These are phyloP conservation scores for Microcyclospora tardicrescens DNA, from an alignment of 2,329 filamentous ascomycete genomes.

Conservation along the genomic window DNA sequence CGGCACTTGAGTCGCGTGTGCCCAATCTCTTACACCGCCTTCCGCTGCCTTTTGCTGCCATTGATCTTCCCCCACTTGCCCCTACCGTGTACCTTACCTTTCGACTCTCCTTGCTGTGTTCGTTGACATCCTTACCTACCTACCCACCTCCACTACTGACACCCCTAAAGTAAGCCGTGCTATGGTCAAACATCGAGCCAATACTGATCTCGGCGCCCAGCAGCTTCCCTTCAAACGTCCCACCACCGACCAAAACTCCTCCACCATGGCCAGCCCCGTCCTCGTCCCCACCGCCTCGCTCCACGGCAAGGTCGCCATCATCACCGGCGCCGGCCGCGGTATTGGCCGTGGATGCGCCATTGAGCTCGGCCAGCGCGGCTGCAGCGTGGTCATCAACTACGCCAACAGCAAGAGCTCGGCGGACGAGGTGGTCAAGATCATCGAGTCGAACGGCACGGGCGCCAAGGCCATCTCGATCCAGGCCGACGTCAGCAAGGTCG, in stretches of 20 bases:
- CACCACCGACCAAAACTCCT: not conserved
- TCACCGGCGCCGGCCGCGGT: conserved; percentile 53
- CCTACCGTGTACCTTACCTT: no score
- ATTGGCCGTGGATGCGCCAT: conserved; percentile 55
- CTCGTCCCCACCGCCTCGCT: conserved; percentile 37
- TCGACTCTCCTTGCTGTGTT: no score
- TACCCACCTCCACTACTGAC: no score
- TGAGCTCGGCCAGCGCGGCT: conserved; percentile 53
- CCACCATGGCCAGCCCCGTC: conserved; percentile 14
- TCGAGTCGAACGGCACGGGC: conserved; percentile 33
- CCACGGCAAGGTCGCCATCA: conserved; percentile 43
- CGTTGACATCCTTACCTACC: no score
- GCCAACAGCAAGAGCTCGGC: conserved; percentile 40
- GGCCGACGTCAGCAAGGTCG: conserved; percentile 41
- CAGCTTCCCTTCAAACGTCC: not conserved
- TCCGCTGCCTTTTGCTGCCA: no score
- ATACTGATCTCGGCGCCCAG: conserved; percentile 1
- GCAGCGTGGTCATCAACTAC: conserved; percentile 53
- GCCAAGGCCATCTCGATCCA: conserved; percentile 46
- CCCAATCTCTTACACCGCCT: no score
- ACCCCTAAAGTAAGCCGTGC: no score
- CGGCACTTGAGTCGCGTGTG: no score
- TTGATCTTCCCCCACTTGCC: no score
- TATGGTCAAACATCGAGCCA: not conserved
- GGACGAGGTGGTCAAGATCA: conserved; percentile 36